These are phyloP conservation scores for Trichoderma sp. DNA, from an alignment of 2,329 filamentous ascomycete genomes.

Conservation along the genomic window DNA sequence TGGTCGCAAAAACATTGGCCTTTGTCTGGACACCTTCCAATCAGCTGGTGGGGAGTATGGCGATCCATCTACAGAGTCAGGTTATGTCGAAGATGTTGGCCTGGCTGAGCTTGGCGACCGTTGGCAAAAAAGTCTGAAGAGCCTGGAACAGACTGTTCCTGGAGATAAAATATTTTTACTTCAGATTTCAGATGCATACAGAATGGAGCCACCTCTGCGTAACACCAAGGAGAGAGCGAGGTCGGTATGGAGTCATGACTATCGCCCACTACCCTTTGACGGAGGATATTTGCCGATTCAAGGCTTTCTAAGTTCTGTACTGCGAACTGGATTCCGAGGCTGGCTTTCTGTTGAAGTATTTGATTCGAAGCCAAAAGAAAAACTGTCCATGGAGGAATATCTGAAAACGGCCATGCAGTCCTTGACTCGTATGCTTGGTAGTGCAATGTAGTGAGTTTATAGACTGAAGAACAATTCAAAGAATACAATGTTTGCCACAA, in stretches of 20 bases:
- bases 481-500: not conserved
- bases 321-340: constrained; percentile 67
- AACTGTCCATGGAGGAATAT: not conserved
- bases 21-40: constrained; percentile 81
- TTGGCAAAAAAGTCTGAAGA: constrained; percentile 59
- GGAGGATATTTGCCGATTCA: constrained; percentile 72
- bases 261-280: constrained; percentile 69
- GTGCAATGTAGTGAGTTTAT: not conserved
- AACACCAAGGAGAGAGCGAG: constrained; percentile 54
- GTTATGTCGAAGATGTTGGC: constrained; percentile 47
- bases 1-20: constrained; percentile 67
- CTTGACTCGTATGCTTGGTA: not conserved
- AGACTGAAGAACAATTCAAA: not conserved
- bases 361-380: constrained; percentile 45
- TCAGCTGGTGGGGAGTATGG: constrained; percentile 73
- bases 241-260: constrained; percentile 69
- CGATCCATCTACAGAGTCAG: constrained; percentile 58
- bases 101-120: constrained; percentile 52
- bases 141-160: constrained; percentile 58
- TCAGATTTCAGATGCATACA: constrained; percentile 77
- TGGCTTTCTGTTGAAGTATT: constrained; percentile 75
- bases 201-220: constrained; percentile 58
- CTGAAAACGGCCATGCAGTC: not conserved
- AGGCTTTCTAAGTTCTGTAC: constrained; percentile 66
- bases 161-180: constrained; percentile 73